Base-by-base conservation (phyloP, 1,284 basidiomycete species). In the Trichosporon sp. region DNA sequence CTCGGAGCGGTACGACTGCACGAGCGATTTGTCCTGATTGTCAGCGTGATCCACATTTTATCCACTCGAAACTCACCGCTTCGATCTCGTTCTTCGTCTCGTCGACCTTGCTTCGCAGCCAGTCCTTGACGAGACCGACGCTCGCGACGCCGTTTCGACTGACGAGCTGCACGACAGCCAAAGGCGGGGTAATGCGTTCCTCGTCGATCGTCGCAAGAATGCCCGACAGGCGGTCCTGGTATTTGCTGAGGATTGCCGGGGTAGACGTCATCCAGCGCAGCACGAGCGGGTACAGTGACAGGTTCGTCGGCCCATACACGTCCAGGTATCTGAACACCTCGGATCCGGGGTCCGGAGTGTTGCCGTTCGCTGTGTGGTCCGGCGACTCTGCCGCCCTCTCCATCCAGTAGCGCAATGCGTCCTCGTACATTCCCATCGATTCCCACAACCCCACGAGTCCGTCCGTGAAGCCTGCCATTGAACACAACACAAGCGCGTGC, bases 371-470 rank as follows among this genome's bases (percentile, higher is more conserved):
- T 37, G 85, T 86, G 35, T 64, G 48, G 11, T 69, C 66, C 8
- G 66, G 32, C 0, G 61, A 43, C 2, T 66, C 63, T 3, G 56
- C 32, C 76, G 90, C 87, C 73, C 86, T 86, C 69, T 90, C 91
- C 88, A 96, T 96, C 90, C 91, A 95, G 85, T 93, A 95, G 21
- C 94, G 89, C 35, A 99, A 79, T 48, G 98, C 90, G 75, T 98
- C 96, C 78, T 98, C 97, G 82, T 94, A 93, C 95, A 98, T 96
- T 2, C 92, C 94, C 86, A 95, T 87, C 68, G 89, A 90, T 84
- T 98, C 96, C 91, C 95, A 98, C 0, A 99, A 86, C 8, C 92
- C 85, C 0, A 98, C 91, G 10, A 97, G 87, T 0, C 96, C 96
- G 0, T 89, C 88, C 0, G 91, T 94, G 80, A 94, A 98, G 2